Base-by-base conservation (phyloP, 2,329 filamentous ascomycete species). In the Neopestalotiopsis clavispora region DNA sequence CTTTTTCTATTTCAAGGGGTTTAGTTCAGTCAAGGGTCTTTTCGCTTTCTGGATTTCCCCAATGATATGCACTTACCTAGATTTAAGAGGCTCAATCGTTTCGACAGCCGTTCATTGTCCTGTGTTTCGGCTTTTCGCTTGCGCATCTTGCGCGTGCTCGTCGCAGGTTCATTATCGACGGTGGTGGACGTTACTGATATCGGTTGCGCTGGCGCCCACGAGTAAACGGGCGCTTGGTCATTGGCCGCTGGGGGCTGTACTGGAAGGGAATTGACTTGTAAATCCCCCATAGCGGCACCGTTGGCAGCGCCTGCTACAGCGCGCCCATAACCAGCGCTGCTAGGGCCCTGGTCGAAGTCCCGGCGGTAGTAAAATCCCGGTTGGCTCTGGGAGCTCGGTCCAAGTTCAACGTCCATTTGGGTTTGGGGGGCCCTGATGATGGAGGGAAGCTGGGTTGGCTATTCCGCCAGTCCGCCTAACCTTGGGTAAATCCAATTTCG, bases 61-160 rank as follows among this genome's bases (percentile, higher is more conserved):
- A 20, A 69, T 57, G 38, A 67, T 64, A 63, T 68, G 23, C 23
- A 80, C 84, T 68, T 89, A 96, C 94, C 92, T 72, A 98, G 83
- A 78, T 95, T 94, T 67, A 98, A 86, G 65, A 93, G 84, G 78
- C 94, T 93, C 79, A 98, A 86, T 72, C 92, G 88, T 84, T 98
- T 98, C 61, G 92, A 92, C 72, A 98, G 87, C 66, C 94, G 91
- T 81, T 97, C 89, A 72, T 88, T 90, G 75, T 88, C 85, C 70
- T 88, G 87, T 14, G 80, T 78, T 66, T 89, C 86, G 69, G 89
- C 87, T 80, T 90, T 91, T 74, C 89, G 82, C 81, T 91, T 91
- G 75, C 84, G 82, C 74, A 75, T 75, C n/a, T 73, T 77, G 59
- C 78, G 76, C 71, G 69, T 65, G 71, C 28, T 42, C 67, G 63